Evolutionary conservation across 345 rosid genomes (phyloP), one percentile per base, ranked within the genome.

Genomic region (Citrus hindsii): DNA sequence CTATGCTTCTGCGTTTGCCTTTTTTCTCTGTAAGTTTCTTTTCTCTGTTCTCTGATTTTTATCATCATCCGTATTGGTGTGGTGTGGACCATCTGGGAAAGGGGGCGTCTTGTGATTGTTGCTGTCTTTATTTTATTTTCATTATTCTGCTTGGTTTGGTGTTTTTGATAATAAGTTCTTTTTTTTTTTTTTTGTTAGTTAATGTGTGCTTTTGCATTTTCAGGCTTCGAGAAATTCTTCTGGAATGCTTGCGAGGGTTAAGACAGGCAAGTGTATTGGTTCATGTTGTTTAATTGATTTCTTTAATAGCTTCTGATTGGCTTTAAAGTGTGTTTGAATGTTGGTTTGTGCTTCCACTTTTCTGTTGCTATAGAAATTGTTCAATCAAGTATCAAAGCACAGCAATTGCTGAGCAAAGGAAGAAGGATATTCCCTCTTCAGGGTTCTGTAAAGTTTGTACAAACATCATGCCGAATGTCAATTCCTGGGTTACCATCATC

Each of bases 391-490:
- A 55, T 33, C 25, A 72, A 79, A 73, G 69, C 32, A 68, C 75
- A 66, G 9, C 82, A 80, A 16, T 67, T 80, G 24, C 51, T 77
- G 27, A 79, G 80, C 28, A 76, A 71, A 42, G 85, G 83, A 27
- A 75, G 75, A 25, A 67, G 79, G 67, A 66, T 73, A 7, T 40
- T 74, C 69, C 60, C 78, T 28, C 78, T 73, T 73, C 83, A 32
- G 13, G 88, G 85, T 53, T 80, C 74, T 33, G 78, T 77, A 28
- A 86, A 83, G 66, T 88, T 76, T 71, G 85, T 88, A 64, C 90
- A 87, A 65, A 92, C 92, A 56, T 79, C 86, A 1, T 91, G 91
- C 42, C 90, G 88, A 9, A 80, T 91, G 30, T 77, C 92, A 0
- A 82, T 83, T 35, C 92, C 96, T 8, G 90, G 92, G 56, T 67